Base-by-base conservation (phyloP, 2,329 filamentous ascomycete genomes). In the Rhynchosporium graminicola region DNA sequence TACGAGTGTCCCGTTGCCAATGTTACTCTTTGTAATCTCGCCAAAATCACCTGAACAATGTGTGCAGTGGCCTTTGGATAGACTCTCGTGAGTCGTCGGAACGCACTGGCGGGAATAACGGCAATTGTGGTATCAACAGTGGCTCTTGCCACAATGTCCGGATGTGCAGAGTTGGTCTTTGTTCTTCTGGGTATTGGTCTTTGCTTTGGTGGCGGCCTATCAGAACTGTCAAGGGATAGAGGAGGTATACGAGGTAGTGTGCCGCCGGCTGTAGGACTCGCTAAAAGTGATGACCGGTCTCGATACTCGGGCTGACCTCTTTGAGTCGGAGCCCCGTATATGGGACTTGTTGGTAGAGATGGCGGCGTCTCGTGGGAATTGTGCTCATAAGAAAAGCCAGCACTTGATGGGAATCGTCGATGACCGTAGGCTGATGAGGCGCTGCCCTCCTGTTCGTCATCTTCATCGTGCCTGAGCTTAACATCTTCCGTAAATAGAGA, bases 51-150 rank as follows among this genome's bases (percentile, higher is more conserved):
- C 73, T 99, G 95, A 5, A 99, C 92, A 67, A 99, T 98, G 72
- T 99, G 96, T 1, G 95, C 89, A 2, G 95, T 97, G 9, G 96
- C 93, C 78, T 96, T 96, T 9, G 95, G 95, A 70, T 98, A 99
- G 29, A 97, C 88, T 72, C 91, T 87, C 57, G 96, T 99, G 58
- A 99, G 80, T 8, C 96, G 87, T 59, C 92, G 87, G 71, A 99
- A 99, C 3, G 95, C 96, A 73, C 92, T 97, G 0, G 95, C 95
- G 1, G 96, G 96, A 62, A 99, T 99, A 67, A 99, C 96, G 5
- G 95, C 95, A 76, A 99, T 97, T 0, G 96, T 99, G 0, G 95
- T 99, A 74, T 99, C 96, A 29, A 96, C 90, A 15, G 92, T 96
- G 5, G 95, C 95, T 67, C 95, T 85, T n/a, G 94, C 95, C 67